Evolutionary conservation across 2,329 filamentous ascomycete genomes (phyloP), one percentile per base, ranked within the genome.

Genomic region (Trichoderma sp.): DNA sequence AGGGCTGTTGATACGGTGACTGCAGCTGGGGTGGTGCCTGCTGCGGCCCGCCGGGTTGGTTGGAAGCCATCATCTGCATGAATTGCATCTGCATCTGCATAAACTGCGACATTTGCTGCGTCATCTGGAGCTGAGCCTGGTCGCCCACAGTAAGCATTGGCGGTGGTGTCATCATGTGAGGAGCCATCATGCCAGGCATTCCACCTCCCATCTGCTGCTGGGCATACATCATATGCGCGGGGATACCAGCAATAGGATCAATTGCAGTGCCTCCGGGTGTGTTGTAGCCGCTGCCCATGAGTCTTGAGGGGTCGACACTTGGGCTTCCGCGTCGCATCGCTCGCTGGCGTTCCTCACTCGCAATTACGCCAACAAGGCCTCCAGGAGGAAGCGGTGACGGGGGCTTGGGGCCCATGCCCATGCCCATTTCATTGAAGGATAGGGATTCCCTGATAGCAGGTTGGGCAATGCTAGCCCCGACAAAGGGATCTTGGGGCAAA

Each of bases 71-170:
- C 88, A 93, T 91, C 75, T 94, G 91, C 91, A 96, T 95, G 80
- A 94, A 94, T 77, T 96, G 92, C 91, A 96, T 94, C 78, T 97
- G 93, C 90, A 96, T 93, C 77, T 94, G 91, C 91, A 95, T 94
- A 81, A 95, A 94, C 75, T 93, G 90, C 68, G 88, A 86, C 92
- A 95, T 94, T 76, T 94, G 91, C 75, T 93, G 90, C 7, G 87
- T 90, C 85, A 96, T 91, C 73, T 94, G 90, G 52, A 94, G 85
- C 74, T 95, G 91, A 32, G 90, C 89, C 77, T 92, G 90, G 71
- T 93, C 90, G 26, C 86, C 87, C 2, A 89, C 82, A 18, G 86
- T 86, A 55, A 90, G 76, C 77, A 81, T 43, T 6, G 39, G 79
- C 28, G 76, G 81, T 71, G 79, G 80, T 26, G 80, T 81, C 82